Conservation (phyloP, 2,329 filamentous ascomycete species). For the Ceratocystis smalleyi region DNA sequence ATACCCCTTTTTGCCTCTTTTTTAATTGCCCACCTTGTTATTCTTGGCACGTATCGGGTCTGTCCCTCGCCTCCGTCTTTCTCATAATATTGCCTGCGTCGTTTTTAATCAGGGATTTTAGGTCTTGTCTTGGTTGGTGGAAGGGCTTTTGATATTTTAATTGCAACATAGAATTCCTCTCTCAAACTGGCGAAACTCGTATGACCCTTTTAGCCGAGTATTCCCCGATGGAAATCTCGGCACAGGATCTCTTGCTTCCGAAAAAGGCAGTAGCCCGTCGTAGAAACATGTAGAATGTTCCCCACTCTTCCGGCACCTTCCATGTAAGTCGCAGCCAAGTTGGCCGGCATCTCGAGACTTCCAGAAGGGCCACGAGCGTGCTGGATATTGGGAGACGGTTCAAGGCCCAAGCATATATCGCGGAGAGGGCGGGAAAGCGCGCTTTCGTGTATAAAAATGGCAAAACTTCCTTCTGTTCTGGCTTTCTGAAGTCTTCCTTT, state of each 20-base stretch:
- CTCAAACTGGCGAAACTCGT: background rate
- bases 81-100: background rate
- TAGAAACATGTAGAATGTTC: constrained; percentile 9
- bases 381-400: background rate
- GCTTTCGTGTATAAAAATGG: background rate
- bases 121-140: background rate
- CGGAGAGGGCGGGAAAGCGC: too few relatives aligned
- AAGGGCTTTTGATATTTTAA: background rate
- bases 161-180: background rate
- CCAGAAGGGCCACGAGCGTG: background rate
- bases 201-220: background rate
- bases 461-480: background rate
- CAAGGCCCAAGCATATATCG: background rate
- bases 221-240: background rate
- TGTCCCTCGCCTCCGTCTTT: background rate
- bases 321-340: background rate
- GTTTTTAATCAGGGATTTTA: background rate
- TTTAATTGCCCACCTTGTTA: background rate
- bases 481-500: background rate
- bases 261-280: background rate
- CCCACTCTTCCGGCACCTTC: constrained; percentile 2
- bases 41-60: background rate
- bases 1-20: constrained; percentile 25
- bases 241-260: background rate
- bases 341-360: background rate